phyloP scores from a whole-genome alignment of 805 yeast species.

The Candida taoyuanica region DNA sequence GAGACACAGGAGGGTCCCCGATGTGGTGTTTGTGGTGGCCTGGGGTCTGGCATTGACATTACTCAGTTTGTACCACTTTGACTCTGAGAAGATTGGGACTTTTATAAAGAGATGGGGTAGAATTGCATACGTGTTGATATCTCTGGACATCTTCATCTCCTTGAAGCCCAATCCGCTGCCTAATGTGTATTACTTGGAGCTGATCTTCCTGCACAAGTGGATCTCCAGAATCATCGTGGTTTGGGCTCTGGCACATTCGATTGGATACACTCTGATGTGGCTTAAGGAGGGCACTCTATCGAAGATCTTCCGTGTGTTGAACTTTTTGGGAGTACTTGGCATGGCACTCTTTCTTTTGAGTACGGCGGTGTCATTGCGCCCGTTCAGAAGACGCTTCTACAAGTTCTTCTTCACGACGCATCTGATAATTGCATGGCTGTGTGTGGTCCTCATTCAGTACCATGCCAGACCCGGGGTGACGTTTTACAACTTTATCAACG shows the following conservation, averaged over 20 bases:
- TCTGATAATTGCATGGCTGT: conserved; percentile 42
- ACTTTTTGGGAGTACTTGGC: conserved; percentile 50
- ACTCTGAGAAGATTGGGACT: conserved; percentile 31
- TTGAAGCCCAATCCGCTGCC: conserved; percentile 51
- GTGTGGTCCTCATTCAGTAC: conserved; percentile 41
- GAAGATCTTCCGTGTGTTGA: conserved; percentile 35
- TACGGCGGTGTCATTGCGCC: conserved; percentile 41
- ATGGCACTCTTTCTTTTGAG: conserved; percentile 34
- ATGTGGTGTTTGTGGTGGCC: conserved; percentile 30
- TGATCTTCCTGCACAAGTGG: conserved; percentile 66
- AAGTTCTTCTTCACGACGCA: conserved; percentile 53
- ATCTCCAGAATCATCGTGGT: conserved; percentile 51
- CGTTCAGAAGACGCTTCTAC: conserved; percentile 47
- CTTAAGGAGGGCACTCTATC: conserved; percentile 29
- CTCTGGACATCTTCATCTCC: conserved; percentile 52
- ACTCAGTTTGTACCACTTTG: conserved; percentile 33
- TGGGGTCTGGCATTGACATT: conserved; percentile 33
- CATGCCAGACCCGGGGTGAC: conserved; percentile 73
- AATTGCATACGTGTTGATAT: conserved; percentile 51
- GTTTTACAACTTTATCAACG: conserved; percentile 29
- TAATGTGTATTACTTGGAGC: conserved; percentile 46
- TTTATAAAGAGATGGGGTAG: conserved; percentile 59
- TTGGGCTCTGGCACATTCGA: conserved; percentile 44
- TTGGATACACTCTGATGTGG: conserved; percentile 53
- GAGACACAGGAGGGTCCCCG: conserved; percentile 31